A percentile compares a stretch with the other conserved stretches of the same genome.
phyloP scores from a whole-genome alignment of 257 asterid genomes.

The Misopates orontium region DNA sequence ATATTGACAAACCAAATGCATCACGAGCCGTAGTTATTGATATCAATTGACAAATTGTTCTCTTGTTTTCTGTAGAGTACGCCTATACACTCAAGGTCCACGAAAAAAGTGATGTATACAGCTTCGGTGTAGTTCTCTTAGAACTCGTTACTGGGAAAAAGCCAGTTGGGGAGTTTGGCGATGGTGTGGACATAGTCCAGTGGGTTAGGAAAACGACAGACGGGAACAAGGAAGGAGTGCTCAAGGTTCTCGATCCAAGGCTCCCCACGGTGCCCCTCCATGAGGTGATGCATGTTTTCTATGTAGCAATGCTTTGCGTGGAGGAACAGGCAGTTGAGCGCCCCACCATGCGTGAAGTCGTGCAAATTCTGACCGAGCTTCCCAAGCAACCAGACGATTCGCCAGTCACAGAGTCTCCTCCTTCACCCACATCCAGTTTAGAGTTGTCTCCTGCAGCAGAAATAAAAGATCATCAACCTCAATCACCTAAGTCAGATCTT shows the following conservation, averaged over 20 bases:
- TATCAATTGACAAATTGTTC: not conserved
- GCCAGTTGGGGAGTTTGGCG: constrained; percentile 96
- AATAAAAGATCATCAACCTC: constrained; percentile 24
- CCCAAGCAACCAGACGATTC: constrained; percentile 57
- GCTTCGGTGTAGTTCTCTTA: constrained; percentile 87
- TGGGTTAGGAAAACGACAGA: constrained; percentile 91
- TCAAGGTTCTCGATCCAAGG: constrained; percentile 76
- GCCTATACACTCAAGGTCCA: constrained; percentile 96
- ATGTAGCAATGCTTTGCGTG: constrained; percentile 93
- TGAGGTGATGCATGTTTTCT: constrained; percentile 89
- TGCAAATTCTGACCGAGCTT: constrained; percentile 86
- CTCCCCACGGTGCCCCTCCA: constrained; percentile 77
- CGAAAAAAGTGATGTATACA: constrained; percentile 97
- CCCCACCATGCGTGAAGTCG: constrained; percentile 97
- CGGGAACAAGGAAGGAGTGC: constrained; percentile 77
- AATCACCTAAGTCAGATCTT: constrained; percentile 50
- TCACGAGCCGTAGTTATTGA: too few relatives aligned
- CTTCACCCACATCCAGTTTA: constrained; percentile 43
- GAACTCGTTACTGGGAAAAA: constrained; percentile 82
- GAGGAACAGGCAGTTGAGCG: constrained; percentile 95
- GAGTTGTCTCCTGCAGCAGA: constrained; percentile 43
- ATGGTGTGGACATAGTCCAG: constrained; percentile 95
- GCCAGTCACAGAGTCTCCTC: constrained; percentile 34
- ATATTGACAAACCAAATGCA: not conserved
- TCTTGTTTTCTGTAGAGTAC: constrained; percentile 50